Evolutionary conservation across 1,139 yeast genomes (phyloP), one percentile per base, ranked within the genome.

Genomic region (Geotrichum australiense): DNA sequence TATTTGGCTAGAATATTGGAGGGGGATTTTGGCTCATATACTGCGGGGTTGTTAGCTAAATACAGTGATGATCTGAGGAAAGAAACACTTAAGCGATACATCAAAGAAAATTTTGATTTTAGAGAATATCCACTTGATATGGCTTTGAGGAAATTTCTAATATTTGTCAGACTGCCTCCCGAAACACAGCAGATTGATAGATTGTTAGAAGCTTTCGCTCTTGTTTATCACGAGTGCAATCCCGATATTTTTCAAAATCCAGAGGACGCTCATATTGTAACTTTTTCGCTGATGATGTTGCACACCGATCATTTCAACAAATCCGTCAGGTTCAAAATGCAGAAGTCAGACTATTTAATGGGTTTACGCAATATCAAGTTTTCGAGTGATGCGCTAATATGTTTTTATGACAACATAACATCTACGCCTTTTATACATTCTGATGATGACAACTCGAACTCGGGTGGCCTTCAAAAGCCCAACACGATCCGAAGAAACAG

Each of bases 151-250:
- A 72, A 70, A 50, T 68, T 80, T 39, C 58, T 80, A 33, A 67
- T 76, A 63, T 62, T 68, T 38, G 69, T 75, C 39, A 73, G 73
- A 42, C 59, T 80, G 20, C 87, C 89, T 0, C 70, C 67, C 48
- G 89, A 80, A 55, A 66, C 84, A 0, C 87, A 80, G 55, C 86
- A 80, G 53, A 80, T 80, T 42, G 87, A 80, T 53, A 65, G 85
- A 36, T 69, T 78, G 3, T 59, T 80, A 35, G 73, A 71, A 41
- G 69, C 70, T 21, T 78, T 80, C 58, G 71, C 80, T 5, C 56
- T 56, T 23, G 65, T 71, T 15, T 80, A 69, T 53, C 61, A 65
- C 42, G 58, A 61, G 37, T 64, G 68, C 43, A 70, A 73, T 47
- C 64, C 65, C 0, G 53, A 53, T 4, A 45, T 67, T 3, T 70